Evolutionary conservation across 257 asterid species (phyloP).

Genomic region (Striga asiatica): DNA sequence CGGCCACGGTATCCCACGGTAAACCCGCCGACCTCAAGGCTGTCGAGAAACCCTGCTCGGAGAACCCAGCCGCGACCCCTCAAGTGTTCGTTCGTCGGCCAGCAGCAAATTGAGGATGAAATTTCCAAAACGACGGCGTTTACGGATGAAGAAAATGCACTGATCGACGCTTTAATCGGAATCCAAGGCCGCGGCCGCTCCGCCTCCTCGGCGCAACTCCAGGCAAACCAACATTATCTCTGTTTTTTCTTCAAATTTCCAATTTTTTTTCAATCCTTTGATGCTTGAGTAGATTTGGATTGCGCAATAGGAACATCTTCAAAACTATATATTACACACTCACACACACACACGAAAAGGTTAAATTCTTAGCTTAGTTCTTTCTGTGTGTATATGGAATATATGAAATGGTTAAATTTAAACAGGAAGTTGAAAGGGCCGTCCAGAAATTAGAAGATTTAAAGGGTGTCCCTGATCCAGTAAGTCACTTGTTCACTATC

Average conservation of each 20-base stretch:
- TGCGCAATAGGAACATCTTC: too few species aligned
- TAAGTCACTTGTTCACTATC: slow-evolving; percentile 22
- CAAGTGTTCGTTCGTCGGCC: slow-evolving; percentile 27
- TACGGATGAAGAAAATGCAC: slow-evolving; percentile 40
- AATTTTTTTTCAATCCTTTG: neutral
- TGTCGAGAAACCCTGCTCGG: neutral
- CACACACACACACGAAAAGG: too few species aligned
- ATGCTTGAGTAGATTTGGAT: too few species aligned
- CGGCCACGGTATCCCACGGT: slow-evolving; percentile 11
- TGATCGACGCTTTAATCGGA: slow-evolving; percentile 72
- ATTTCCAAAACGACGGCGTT: slow-evolving; percentile 27
- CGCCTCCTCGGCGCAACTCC: slow-evolving; percentile 57
- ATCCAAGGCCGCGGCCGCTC: slow-evolving; percentile 86
- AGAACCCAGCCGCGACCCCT: slow-evolving; percentile 15
- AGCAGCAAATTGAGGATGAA: slow-evolving; percentile 20
- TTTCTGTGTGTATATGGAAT: too few species aligned
- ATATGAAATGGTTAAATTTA: too few species aligned
- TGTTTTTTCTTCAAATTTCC: neutral
- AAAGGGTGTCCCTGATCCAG: slow-evolving; percentile 68
- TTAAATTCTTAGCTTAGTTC: too few species aligned
- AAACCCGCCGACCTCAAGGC: neutral
- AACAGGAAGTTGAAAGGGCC: slow-evolving; percentile 77
- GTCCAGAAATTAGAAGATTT: slow-evolving; percentile 62
- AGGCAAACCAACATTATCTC: slow-evolving; percentile 24
- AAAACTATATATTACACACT: too few species aligned